A percentile compares a stretch with the other conserved stretches of the same genome.
Conservation (phyloP, 192 early-diverging fungal genomes). For the Backusella australiensis region DNA sequence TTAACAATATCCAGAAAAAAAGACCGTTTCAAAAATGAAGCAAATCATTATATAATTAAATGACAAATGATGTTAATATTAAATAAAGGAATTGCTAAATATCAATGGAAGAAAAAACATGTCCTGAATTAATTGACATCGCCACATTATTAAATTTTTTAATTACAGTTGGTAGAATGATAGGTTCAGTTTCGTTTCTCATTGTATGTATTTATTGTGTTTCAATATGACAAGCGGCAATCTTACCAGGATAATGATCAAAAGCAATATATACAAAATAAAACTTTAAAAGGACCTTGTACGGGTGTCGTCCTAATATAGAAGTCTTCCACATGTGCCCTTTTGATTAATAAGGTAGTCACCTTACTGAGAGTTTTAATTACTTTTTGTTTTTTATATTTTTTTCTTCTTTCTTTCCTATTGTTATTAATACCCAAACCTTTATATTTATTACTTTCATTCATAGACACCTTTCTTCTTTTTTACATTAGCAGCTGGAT, state of each 20-base stretch:
- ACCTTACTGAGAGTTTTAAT: background rate
- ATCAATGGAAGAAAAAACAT: background rate
- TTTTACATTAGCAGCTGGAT: background rate
- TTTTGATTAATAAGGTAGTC: background rate
- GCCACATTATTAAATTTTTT: background rate
- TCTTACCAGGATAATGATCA: background rate
- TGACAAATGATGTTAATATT: background rate
- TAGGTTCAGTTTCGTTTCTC: background rate
- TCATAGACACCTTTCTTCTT: background rate
- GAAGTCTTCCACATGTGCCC: background rate
- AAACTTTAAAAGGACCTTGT: background rate
- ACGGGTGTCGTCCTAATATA: background rate
- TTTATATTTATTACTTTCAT: background rate
- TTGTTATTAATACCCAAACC: background rate
- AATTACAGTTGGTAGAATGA: background rate
- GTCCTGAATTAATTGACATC: background rate
- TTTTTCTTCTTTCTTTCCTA: background rate
- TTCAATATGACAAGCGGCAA: background rate
- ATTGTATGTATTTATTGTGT: background rate
- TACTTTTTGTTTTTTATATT: background rate
- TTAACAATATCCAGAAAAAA: background rate
- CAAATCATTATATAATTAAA: background rate
- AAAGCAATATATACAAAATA: background rate
- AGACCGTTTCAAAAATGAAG: background rate
- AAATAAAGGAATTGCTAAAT: background rate